These are phyloP conservation scores for Coniochaeta sp. DNA, from an alignment of 2,329 filamentous ascomycete genomes.

Conservation along the genomic window DNA sequence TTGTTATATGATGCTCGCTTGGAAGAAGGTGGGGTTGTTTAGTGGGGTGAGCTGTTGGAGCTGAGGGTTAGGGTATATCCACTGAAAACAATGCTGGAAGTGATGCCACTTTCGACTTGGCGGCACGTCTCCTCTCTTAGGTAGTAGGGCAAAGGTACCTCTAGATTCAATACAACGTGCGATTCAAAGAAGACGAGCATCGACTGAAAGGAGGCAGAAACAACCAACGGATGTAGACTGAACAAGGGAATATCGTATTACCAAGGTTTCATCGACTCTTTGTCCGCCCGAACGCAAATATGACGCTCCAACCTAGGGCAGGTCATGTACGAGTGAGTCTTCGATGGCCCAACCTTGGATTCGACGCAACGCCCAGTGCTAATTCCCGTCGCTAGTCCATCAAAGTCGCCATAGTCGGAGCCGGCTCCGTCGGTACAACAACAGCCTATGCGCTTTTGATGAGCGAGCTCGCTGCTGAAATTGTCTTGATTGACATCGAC, in stretches of 20 bases:
- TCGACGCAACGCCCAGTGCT: background rate
- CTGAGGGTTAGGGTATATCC: too few species aligned
- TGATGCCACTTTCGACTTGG: background rate
- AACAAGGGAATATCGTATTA: background rate
- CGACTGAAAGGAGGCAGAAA: background rate
- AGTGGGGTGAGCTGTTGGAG: too few species aligned
- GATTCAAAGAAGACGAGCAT: too few species aligned
- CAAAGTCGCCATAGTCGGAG: conserved; percentile 19
- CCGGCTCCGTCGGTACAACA: conserved; percentile 22
- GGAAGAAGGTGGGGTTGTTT: too few species aligned
- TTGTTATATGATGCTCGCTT: too few species aligned
- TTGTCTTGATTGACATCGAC: conserved; percentile 23
- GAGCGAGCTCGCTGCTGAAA: conserved; percentile 18
- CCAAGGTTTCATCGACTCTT: background rate
- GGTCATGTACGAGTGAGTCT: background rate
- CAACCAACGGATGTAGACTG: background rate
- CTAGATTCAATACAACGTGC: too few species aligned
- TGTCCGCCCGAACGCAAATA: background rate
- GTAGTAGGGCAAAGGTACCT: too few species aligned
- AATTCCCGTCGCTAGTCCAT: background rate
- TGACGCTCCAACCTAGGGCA: background rate
- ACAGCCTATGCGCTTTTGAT: conserved; percentile 22
- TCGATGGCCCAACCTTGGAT: background rate
- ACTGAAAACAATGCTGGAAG: background rate
- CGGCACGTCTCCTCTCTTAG: background rate